Evolutionary conservation across 1,284 basidiomycete genomes (phyloP).

Genomic region (Ganoderma resinaceum): DNA sequence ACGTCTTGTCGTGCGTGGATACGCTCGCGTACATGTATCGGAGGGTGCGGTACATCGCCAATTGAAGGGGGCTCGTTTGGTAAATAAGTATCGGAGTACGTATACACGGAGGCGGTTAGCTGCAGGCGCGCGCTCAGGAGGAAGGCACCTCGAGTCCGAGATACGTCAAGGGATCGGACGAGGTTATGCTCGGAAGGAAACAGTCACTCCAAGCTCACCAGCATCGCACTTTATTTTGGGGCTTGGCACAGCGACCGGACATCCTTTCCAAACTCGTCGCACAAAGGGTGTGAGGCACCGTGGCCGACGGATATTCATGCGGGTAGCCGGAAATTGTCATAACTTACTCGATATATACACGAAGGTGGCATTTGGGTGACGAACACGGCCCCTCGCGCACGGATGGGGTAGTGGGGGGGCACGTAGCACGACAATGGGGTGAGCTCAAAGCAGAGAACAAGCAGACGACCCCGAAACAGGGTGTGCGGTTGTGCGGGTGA

Average conservation of each 20-base stretch:
- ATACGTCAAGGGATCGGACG: neutral
- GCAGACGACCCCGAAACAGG: neutral
- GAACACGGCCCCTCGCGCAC: neutral
- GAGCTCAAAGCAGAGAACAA: conserved; percentile 1
- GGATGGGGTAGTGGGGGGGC: conserved; percentile 1
- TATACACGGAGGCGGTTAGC: neutral
- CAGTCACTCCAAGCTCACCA: neutral
- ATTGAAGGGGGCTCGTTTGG: conserved; percentile 1
- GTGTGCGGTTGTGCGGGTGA: neutral
- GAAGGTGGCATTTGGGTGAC: neutral
- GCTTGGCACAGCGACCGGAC: neutral
- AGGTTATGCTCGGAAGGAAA: neutral
- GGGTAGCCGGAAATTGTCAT: neutral
- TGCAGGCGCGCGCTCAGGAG: neutral
- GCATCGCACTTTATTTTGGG: neutral
- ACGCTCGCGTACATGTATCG: neutral
- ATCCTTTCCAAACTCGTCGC: neutral
- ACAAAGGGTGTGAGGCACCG: neutral
- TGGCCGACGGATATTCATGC: neutral
- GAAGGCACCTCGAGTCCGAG: neutral
- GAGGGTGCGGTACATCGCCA: neutral
- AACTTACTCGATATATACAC: neutral
- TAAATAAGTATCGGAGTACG: neutral
- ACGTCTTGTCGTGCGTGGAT: neutral
- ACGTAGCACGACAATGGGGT: neutral